Conservation (phyloP, 1,284 basidiomycete genomes). For the Leccinum insigne region DNA sequence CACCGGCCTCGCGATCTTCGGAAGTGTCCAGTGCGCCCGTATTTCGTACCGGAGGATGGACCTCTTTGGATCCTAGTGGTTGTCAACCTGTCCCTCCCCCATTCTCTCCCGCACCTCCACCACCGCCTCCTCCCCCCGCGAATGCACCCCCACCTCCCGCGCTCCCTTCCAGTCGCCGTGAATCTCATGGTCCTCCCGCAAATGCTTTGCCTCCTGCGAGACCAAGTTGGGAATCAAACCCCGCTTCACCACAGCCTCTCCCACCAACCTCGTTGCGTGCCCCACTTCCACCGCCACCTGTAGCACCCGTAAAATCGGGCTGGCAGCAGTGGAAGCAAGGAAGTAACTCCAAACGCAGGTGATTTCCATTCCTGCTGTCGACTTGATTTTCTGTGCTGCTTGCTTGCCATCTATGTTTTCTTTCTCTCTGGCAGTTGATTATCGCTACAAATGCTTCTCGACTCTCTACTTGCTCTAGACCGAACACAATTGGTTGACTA, state of each 20-base stretch:
- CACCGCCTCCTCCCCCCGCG: constrained; percentile 31
- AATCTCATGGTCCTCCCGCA: not conserved
- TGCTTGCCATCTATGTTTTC: constrained; percentile 1
- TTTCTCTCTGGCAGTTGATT: constrained; percentile 1
- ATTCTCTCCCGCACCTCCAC: constrained; percentile 23
- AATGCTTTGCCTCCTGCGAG: constrained; percentile 1
- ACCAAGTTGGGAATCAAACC: not conserved
- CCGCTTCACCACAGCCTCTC: constrained; percentile 4
- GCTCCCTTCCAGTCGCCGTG: constrained; percentile 21
- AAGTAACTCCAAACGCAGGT: constrained; percentile 25
- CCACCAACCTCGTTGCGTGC: constrained; percentile 12
- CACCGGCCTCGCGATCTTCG: constrained; percentile 18
- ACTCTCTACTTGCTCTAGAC: constrained; percentile 13
- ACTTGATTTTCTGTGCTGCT: constrained; percentile 1
- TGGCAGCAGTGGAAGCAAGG: constrained; percentile 37
- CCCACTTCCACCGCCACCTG: constrained; percentile 18
- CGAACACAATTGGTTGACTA: constrained; percentile 30
- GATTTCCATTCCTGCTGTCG: constrained; percentile 1
- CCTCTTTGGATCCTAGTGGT: constrained; percentile 51
- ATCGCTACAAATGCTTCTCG: constrained; percentile 16
- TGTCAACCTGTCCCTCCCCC: constrained; percentile 24
- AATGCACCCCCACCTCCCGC: constrained; percentile 5
- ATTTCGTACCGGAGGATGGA: constrained; percentile 61
- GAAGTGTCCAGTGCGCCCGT: constrained; percentile 33
- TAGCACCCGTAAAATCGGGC: constrained; percentile 26